Evolutionary conservation across 345 rosid species (phyloP).

Genomic region (Nephelium lappaceum): DNA sequence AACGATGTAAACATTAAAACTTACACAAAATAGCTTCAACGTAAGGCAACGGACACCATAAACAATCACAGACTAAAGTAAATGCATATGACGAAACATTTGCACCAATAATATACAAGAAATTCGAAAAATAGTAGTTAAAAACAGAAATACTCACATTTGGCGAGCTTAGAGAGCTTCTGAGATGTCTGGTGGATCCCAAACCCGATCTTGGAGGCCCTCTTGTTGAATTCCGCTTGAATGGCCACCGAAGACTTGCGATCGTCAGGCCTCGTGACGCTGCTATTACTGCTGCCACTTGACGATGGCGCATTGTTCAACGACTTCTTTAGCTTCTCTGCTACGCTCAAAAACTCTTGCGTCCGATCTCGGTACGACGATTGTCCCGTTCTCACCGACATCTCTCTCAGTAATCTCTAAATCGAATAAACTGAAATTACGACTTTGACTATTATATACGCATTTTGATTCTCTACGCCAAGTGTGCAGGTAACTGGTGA

Average conservation of each 20-base stretch:
- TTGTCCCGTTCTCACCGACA: conserved; percentile 47
- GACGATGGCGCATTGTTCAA: conserved; percentile 35
- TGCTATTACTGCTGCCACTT: conserved; percentile 7
- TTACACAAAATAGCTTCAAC: neutral
- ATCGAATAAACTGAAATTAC: neutral
- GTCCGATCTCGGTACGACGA: conserved; percentile 75
- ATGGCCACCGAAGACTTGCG: conserved; percentile 50
- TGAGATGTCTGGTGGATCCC: conserved; percentile 84
- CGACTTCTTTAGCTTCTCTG: conserved; percentile 56
- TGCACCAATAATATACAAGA: neutral
- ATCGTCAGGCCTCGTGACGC: conserved; percentile 38
- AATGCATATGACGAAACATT: too few relatives aligned
- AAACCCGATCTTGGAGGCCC: conserved; percentile 60
- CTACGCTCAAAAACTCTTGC: conserved; percentile 58
- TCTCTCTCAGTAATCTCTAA: conserved; percentile 3
- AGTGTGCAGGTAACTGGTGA: neutral
- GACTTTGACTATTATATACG: neutral
- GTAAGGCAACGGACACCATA: neutral
- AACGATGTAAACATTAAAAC: neutral
- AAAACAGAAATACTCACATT: conserved; percentile 47
- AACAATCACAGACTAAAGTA: neutral
- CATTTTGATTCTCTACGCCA: neutral
- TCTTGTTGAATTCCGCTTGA: conserved; percentile 66
- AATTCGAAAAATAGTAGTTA: neutral
- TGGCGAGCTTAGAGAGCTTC: conserved; percentile 76